Conservation (phyloP, 495 filamentous ascomycete genomes). For the Pyrenopolyporus hunteri region DNA sequence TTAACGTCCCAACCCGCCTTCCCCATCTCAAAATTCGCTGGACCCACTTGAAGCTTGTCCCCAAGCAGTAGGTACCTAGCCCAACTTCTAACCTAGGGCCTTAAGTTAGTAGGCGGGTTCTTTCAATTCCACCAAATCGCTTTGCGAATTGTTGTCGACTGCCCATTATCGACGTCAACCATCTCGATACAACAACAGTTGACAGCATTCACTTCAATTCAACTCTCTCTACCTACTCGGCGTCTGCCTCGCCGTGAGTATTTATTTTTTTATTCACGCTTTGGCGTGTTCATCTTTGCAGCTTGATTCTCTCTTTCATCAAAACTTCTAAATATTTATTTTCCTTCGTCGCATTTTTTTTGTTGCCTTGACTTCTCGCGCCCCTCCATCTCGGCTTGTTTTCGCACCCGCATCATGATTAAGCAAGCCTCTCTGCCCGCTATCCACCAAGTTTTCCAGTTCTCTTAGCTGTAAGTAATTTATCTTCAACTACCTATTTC, state of each 20-base stretch:
- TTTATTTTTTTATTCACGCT: neutral
- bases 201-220: constrained; percentile 10
- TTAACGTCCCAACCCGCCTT: constrained; percentile 1
- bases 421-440: constrained; percentile 23
- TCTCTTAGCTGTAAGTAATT: constrained; percentile 37
- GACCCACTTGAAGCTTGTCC: no score
- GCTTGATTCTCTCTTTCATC: no score
- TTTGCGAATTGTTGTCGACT: constrained; percentile 22
- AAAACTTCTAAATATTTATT: neutral
- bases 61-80: no score
- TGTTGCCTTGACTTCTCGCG: neutral
- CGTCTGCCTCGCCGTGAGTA: neutral
- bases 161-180: constrained; percentile 15
- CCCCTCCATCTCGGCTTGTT: constrained; percentile 13
- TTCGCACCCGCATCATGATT: constrained; percentile 37
- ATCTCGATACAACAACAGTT: constrained; percentile 28
- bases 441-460: constrained; percentile 23
- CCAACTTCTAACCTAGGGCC: neutral
- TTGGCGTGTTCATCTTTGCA: no score
- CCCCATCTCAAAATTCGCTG: constrained; percentile 4
- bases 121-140: constrained; percentile 32
- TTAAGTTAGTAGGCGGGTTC: neutral
- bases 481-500: neutral
- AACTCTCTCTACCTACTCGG: neutral
- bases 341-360: constrained; percentile 1